Conservation (phyloP, 2,329 filamentous ascomycete genomes). For the Hansfordia pulvinata region DNA sequence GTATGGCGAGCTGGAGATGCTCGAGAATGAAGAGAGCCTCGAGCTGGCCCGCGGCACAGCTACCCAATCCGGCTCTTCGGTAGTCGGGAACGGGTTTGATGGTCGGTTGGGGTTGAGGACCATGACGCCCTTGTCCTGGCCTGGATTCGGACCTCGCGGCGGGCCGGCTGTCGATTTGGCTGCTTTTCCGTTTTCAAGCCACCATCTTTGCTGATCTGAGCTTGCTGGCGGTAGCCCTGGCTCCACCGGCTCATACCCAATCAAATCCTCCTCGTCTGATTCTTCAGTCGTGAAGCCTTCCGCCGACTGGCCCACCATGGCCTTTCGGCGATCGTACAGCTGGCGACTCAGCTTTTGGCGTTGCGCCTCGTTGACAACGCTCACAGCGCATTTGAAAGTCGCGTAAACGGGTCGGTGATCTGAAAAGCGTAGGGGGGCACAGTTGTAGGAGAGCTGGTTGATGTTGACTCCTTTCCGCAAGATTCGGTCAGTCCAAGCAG, state of each 20-base stretch:
- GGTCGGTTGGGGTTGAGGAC: conserved; percentile 60
- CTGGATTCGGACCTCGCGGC: conserved; percentile 34
- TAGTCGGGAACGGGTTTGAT: conserved; percentile 68
- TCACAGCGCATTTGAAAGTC: conserved; percentile 73
- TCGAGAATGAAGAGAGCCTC: conserved; percentile 37
- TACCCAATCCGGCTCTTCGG: conserved; percentile 76
- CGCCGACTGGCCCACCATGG: conserved; percentile 50
- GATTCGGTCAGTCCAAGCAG: conserved; percentile 93
- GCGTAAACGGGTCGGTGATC: conserved; percentile 95
- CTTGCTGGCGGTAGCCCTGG: conserved; percentile 59
- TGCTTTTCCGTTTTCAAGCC: conserved; percentile 57
- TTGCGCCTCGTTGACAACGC: conserved; percentile 59
- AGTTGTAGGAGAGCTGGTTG: conserved; percentile 70
- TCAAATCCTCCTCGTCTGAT: conserved; percentile 62
- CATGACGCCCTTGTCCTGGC: conserved; percentile 31
- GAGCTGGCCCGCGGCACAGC: conserved; percentile 41
- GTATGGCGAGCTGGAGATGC: conserved; percentile 44
- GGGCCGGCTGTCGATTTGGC: conserved; percentile 60
- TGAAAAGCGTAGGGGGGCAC: conserved; percentile 73
- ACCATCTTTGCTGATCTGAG: conserved; percentile 58
- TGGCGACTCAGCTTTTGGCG: conserved; percentile 61
- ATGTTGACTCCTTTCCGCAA: conserved; percentile 76
- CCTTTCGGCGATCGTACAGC: conserved; percentile 58
- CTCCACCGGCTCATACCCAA: conserved; percentile 72
- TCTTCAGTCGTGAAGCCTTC: conserved; percentile 41